Evolutionary conservation across 2,329 filamentous ascomycete genomes (phyloP).

Genomic region (Madurella fahalii): DNA sequence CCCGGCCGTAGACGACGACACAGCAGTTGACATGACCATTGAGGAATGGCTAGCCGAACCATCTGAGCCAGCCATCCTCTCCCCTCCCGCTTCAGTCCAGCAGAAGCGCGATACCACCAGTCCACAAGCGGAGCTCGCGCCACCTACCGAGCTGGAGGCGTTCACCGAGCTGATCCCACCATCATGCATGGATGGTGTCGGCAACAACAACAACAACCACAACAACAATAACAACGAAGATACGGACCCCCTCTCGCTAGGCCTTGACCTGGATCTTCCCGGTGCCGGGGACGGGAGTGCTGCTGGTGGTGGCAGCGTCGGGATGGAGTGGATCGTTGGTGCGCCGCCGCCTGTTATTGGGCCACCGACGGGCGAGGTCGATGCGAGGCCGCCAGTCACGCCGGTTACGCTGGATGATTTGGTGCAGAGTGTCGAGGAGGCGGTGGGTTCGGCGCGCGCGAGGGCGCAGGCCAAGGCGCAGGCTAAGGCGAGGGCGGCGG

Average conservation of each 20-base stretch:
- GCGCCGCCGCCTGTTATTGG: background rate
- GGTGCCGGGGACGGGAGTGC: background rate
- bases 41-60: slow-evolving; percentile 29
- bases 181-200: background rate
- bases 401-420: slow-evolving; percentile 33
- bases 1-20: slow-evolving; percentile 7
- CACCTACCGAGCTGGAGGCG: too few relatives aligned
- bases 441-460: slow-evolving; percentile 19
- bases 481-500: background rate
- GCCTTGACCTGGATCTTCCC: background rate
- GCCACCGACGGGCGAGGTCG: background rate
- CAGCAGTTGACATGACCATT: slow-evolving; percentile 20
- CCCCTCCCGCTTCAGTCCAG: background rate
- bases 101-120: background rate
- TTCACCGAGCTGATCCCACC: too few relatives aligned
- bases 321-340: background rate
- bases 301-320: background rate
- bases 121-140: background rate
- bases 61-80: background rate
- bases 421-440: slow-evolving; percentile 30
- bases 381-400: slow-evolving; percentile 19
- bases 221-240: background rate
- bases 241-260: background rate
- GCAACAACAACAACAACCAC: background rate
- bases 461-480: slow-evolving; percentile 17